phyloP scores from a whole-genome alignment of 2,329 filamentous ascomycete genomes.

The Aquanectria penicillioides region DNA sequence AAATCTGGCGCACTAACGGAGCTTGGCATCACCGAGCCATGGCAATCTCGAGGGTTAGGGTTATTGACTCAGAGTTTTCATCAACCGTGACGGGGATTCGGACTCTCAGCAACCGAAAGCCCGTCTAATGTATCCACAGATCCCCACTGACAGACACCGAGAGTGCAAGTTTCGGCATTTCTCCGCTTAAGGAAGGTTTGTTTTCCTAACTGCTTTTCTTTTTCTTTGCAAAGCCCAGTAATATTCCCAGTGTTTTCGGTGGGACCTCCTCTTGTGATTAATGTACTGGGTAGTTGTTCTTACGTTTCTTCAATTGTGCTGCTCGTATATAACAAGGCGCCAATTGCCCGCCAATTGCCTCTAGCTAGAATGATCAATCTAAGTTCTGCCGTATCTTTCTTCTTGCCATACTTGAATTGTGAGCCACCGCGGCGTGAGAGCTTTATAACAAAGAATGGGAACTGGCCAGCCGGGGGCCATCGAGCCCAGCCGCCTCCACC shows the following conservation, averaged over 20 bases:
- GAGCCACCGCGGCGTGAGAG: no score
- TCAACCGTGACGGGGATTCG: slow-evolving; percentile 21
- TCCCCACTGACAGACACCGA: slow-evolving; percentile 24
- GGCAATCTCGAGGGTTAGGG: slow-evolving; percentile 26
- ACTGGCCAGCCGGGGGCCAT: slow-evolving; percentile 8
- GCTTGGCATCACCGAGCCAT: slow-evolving; percentile 15
- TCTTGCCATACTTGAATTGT: no score
- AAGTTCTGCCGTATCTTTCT: neutral
- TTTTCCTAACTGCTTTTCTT: no score
- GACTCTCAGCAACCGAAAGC: slow-evolving; percentile 33
- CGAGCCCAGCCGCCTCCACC: neutral
- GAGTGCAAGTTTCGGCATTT: no score
- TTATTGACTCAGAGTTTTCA: neutral
- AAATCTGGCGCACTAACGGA: neutral
- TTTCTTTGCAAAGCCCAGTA: neutral
- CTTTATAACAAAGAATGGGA: no score
- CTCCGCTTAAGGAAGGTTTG: no score
- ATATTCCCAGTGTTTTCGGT: no score
- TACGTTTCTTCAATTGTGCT: neutral
- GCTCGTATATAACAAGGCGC: slow-evolving; percentile 6
- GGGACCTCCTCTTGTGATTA: slow-evolving; percentile 9
- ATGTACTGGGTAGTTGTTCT: neutral
- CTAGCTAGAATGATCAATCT: neutral
- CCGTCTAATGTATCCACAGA: slow-evolving; percentile 27
- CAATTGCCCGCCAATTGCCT: neutral